Evolutionary conservation across 2,329 filamentous ascomycete species (phyloP), one percentile per base, ranked within the genome.

Genomic region (Ophiostoma montium): DNA sequence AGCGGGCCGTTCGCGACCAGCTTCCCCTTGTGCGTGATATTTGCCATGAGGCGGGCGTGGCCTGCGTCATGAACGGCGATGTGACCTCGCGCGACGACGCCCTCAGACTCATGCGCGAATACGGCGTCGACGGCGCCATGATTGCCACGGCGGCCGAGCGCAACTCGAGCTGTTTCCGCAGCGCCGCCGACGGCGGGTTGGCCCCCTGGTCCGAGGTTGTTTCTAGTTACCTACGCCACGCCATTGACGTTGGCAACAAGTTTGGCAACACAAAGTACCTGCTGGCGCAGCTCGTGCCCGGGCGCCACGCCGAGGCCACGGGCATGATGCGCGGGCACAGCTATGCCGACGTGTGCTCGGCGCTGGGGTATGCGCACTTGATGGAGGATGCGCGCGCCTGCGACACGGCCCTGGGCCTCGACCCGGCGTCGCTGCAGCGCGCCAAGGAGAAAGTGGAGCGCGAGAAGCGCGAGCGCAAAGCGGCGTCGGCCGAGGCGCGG

Each of bases 21-120:
- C 70, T 98, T 53, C 75, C 74, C 51, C 94, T 95, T 85, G 74
- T 98, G 43, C 83, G 77, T 1, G 70, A 79, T 5, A 72, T 95
- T 1, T 98, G 92, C 61, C 80, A 76, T 54, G 81, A 88, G 55
- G 81, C 81, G 11, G 90, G 90, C 27, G 88, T 98, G 2, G 88
- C 90, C 9, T 95, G 90, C 61, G 67, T 96, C 36, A 89, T 96
- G 80, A 98, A 98, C 60, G 92, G 92, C 44, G 92, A 98, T 59
- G 88, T 98, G 0, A 78, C 74, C 49, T 78, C 71, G 35, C 77
- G 85, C 49, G 83, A 86, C 46, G 71, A 94, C 52, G 90, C 81
- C 0, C 60, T 84, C 8, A 62, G 70, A 52, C 71, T 98, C 7
- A 82, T 88, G 53, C 59, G 75, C 23, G 83, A 95, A 62, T 95